Conservation (phyloP, 176 grass and related monocot species). For the Canna indica region DNA sequence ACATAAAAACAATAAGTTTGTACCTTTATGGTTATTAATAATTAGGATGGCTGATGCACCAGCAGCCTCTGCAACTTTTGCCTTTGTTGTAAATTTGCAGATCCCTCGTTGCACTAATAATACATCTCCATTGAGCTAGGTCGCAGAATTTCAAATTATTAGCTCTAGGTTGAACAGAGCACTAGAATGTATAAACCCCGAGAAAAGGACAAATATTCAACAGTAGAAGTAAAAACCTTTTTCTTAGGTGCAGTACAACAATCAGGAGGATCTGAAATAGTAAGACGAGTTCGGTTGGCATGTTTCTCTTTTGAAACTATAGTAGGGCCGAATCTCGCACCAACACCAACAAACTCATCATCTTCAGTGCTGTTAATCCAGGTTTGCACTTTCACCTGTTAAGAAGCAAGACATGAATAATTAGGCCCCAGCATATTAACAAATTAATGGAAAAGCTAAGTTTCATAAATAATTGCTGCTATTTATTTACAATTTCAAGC, state of each 20-base stretch:
- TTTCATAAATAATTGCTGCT: background rate
- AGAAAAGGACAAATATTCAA: constrained; percentile 12
- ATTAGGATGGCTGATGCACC: constrained; percentile 96
- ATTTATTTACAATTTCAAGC: background rate
- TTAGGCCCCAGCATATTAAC: background rate
- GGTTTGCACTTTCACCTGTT: constrained; percentile 93
- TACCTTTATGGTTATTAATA: constrained; percentile 73
- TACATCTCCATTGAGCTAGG: constrained; percentile 71
- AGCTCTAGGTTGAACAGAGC: background rate
- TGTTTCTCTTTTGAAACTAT: constrained; percentile 90
- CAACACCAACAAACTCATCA: constrained; percentile 87
- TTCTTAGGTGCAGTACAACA: constrained; percentile 43
- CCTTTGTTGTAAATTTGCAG: constrained; percentile 85
- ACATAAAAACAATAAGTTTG: background rate
- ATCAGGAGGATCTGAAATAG: constrained; percentile 55
- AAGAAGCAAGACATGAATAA: constrained; percentile 14
- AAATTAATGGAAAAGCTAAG: background rate
- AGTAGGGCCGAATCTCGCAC: constrained; percentile 79
- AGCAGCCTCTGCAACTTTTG: constrained; percentile 60
- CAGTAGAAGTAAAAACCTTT: constrained; percentile 42
- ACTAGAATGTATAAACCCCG: background rate
- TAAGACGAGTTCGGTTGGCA: constrained; percentile 47
- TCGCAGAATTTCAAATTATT: background rate
- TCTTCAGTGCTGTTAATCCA: constrained; percentile 64
- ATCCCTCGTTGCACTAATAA: constrained; percentile 67